Evolutionary conservation across 208 protist species (phyloP).

Genomic region (Trypanosoma theileri): DNA sequence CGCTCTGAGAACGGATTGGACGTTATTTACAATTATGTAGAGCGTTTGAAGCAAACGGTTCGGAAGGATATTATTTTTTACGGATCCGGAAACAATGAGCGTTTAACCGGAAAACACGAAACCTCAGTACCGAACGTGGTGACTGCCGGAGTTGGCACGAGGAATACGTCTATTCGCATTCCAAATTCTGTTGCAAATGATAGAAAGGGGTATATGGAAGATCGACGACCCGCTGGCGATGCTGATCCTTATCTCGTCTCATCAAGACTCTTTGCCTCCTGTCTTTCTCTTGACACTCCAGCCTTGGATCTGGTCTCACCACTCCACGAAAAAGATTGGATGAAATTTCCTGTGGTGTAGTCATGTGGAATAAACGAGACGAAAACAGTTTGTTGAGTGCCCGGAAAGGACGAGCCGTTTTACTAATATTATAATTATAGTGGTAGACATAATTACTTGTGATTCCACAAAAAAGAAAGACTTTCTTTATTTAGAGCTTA

Average conservation of each 20-base stretch:
- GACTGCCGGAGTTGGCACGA: conserved; percentile 80
- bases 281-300: conserved; percentile 52
- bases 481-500: no score
- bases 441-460: no score
- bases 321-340: conserved; percentile 69
- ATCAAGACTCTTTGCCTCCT: conserved; percentile 84
- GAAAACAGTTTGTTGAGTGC: no score
- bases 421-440: no score
- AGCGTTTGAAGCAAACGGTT: conserved; percentile 66
- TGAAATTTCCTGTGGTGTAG: conserved; percentile 46
- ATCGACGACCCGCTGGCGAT: conserved; percentile 95
- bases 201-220: conserved; percentile 96
- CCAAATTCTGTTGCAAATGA: conserved; percentile 90
- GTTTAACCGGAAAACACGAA: conserved; percentile 88
- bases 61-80: conserved; percentile 87
- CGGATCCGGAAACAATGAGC: conserved; percentile 81
- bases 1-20: conserved; percentile 71
- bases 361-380: background rate
- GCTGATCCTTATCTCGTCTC: conserved; percentile 97
- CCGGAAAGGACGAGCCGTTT: no score
- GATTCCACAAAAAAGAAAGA: no score
- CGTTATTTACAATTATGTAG: conserved; percentile 77
- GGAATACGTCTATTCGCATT: conserved; percentile 96
- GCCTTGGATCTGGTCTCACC: conserved; percentile 59
- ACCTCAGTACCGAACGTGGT: conserved; percentile 77